Conservation (phyloP, 495 filamentous ascomycete species). For the Ascodesmis nigricans region DNA sequence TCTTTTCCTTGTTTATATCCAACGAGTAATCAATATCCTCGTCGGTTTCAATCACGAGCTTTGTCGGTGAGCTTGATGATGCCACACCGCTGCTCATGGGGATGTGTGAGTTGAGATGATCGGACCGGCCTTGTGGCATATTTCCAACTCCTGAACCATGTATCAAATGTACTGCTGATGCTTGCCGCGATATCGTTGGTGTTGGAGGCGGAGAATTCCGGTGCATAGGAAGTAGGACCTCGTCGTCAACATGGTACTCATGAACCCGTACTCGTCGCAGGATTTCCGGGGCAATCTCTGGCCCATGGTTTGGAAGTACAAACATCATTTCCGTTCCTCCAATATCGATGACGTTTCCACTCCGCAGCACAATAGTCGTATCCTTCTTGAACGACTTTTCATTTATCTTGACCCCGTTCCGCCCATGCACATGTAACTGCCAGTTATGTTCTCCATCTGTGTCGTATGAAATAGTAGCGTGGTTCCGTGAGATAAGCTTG, state of each 20-base stretch:
- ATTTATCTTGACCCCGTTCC: conserved; percentile 73
- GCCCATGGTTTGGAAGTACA: conserved; percentile 45
- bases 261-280: conserved; percentile 30
- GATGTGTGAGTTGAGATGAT: too few species aligned
- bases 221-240: conserved; percentile 26
- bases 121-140: too few species aligned
- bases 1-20: conserved; percentile 66
- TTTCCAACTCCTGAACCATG: too few species aligned
- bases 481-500: conserved; percentile 72
- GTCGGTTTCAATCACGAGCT: too few species aligned
- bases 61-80: too few species aligned
- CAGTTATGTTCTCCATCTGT: conserved; percentile 39
- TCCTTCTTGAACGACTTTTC: conserved; percentile 42
- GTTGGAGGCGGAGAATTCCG: neutral
- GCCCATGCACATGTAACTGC: conserved; percentile 67
- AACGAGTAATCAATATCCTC: conserved; percentile 69
- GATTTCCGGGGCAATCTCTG: conserved; percentile 33
- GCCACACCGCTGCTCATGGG: too few species aligned
- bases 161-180: too few species aligned
- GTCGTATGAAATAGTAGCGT: conserved; percentile 60
- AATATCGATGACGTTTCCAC: conserved; percentile 76
- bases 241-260: conserved; percentile 21
- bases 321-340: conserved; percentile 95
- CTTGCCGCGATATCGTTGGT: conserved; percentile 18
- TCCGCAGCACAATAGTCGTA: conserved; percentile 40